phyloP scores from a whole-genome alignment of 805 yeast genomes.

The Candida corydali region DNA sequence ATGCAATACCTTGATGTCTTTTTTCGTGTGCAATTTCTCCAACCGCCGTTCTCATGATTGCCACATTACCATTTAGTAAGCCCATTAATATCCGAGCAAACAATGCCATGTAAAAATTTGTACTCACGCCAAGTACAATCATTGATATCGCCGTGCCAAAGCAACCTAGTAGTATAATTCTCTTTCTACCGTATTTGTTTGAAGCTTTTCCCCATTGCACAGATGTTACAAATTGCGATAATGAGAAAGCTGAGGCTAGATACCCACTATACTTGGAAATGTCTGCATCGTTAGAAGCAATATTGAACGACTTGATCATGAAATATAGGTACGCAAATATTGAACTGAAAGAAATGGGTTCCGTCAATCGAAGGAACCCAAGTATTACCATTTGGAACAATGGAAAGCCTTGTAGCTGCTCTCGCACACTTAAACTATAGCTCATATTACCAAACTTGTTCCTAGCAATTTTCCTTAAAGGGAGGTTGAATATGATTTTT shows the following conservation, averaged over 20 bases:
- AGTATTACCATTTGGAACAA: slow-evolving; percentile 42
- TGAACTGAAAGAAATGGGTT: slow-evolving; percentile 62
- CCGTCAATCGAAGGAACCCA: slow-evolving; percentile 48
- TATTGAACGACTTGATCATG: slow-evolving; percentile 57
- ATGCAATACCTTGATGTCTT: slow-evolving; percentile 59
- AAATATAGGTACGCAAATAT: slow-evolving; percentile 61
- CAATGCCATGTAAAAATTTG: slow-evolving; percentile 49
- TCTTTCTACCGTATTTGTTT: slow-evolving; percentile 55
- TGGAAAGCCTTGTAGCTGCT: slow-evolving; percentile 57
- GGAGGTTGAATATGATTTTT: no score
- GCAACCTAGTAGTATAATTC: slow-evolving; percentile 48
- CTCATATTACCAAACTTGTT: background rate
- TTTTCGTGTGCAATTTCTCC: slow-evolving; percentile 58
- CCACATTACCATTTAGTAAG: slow-evolving; percentile 58
- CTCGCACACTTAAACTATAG: slow-evolving; percentile 15
- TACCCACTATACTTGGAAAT: slow-evolving; percentile 61
- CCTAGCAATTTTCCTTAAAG: no score
- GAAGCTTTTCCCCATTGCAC: slow-evolving; percentile 58
- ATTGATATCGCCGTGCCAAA: slow-evolving; percentile 48
- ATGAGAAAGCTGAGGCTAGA: slow-evolving; percentile 56
- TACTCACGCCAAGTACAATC: slow-evolving; percentile 50
- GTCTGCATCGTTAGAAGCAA: slow-evolving; percentile 45
- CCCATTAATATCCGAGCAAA: slow-evolving; percentile 54
- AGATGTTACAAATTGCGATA: slow-evolving; percentile 54
- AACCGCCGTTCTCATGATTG: slow-evolving; percentile 57